These are phyloP conservation scores for Sisymbrium irio DNA, from an alignment of 345 rosid genomes.

Conservation along the genomic window DNA sequence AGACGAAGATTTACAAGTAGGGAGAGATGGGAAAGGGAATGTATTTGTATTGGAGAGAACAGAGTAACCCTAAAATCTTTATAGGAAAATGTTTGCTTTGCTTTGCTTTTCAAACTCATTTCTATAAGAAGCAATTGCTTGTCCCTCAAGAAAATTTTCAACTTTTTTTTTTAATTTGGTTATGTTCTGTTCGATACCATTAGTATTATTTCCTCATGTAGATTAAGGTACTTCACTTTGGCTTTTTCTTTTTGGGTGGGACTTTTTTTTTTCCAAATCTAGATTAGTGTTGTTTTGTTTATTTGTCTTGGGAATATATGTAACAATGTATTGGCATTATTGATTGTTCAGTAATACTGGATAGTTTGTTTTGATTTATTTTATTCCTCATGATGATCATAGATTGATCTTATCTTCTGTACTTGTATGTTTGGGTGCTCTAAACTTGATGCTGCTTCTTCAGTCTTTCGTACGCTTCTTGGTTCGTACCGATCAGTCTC, in stretches of 20 bases:
- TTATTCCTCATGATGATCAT: too few species aligned
- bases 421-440: too few species aligned
- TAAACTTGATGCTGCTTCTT: too few species aligned
- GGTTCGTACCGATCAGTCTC: background rate
- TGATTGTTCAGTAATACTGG: background rate
- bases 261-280: background rate
- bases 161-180: background rate
- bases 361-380: background rate
- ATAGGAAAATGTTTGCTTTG: background rate
- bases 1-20: constrained; percentile 67
- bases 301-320: background rate
- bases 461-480: too few species aligned
- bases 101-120: constrained; percentile 3
- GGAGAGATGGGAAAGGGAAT: constrained; percentile 81
- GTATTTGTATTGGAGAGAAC: constrained; percentile 70
- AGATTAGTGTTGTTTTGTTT: background rate
- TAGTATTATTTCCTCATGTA: background rate
- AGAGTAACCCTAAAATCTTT: constrained; percentile 28
- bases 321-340: background rate
- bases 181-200: background rate
- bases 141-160: constrained; percentile 13
- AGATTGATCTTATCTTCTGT: too few species aligned
- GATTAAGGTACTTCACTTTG: background rate
- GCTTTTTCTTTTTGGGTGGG: background rate
- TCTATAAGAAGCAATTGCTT: constrained; percentile 10